phyloP scores from a whole-genome alignment of 352 stramenopile genomes.

The Phytophthora sansomeana region DNA sequence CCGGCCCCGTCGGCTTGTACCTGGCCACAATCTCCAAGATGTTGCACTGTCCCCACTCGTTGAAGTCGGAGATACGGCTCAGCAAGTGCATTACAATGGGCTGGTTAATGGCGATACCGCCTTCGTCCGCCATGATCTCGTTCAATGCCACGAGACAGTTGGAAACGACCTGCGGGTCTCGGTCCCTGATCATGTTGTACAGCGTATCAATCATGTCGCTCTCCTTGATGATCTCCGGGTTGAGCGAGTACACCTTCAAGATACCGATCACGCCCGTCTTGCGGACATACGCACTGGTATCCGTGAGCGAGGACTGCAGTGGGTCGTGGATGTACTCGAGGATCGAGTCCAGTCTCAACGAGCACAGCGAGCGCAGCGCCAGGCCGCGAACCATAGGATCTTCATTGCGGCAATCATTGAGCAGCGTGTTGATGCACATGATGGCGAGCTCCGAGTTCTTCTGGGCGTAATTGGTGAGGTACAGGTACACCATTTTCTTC shows the following conservation, averaged over 20 bases:
- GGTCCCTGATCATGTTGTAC: slow-evolving; percentile 98
- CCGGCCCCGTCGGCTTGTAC: slow-evolving; percentile 95
- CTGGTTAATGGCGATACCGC: slow-evolving; percentile 97
- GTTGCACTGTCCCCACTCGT: slow-evolving; percentile 98
- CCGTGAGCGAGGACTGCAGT: slow-evolving; percentile 92
- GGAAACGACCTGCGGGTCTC: slow-evolving; percentile 97
- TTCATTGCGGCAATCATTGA: slow-evolving; percentile 99
- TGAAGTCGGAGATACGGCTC: slow-evolving; percentile 98
- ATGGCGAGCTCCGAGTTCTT: slow-evolving; percentile 99
- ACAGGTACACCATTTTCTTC: slow-evolving; percentile 99
- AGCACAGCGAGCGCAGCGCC: slow-evolving; percentile 97
- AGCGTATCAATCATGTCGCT: slow-evolving; percentile 98
- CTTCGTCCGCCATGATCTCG: slow-evolving; percentile 97
- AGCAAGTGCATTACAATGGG: slow-evolving; percentile 98
- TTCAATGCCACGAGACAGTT: slow-evolving; percentile 98
- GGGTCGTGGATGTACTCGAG: slow-evolving; percentile 98
- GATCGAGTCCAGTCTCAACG: slow-evolving; percentile 96
- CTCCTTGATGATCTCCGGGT: slow-evolving; percentile 93
- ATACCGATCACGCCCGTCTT: slow-evolving; percentile 99
- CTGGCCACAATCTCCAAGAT: slow-evolving; percentile 95
- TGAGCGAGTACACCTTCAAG: slow-evolving; percentile 96
- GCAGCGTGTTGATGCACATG: slow-evolving; percentile 99
- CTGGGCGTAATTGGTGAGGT: slow-evolving; percentile 98
- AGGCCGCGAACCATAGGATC: slow-evolving; percentile 99
- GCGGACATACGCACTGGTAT: slow-evolving; percentile 98